Evolutionary conservation across 2,329 filamentous ascomycete genomes (phyloP).

Genomic region (Dothistroma septosporum): DNA sequence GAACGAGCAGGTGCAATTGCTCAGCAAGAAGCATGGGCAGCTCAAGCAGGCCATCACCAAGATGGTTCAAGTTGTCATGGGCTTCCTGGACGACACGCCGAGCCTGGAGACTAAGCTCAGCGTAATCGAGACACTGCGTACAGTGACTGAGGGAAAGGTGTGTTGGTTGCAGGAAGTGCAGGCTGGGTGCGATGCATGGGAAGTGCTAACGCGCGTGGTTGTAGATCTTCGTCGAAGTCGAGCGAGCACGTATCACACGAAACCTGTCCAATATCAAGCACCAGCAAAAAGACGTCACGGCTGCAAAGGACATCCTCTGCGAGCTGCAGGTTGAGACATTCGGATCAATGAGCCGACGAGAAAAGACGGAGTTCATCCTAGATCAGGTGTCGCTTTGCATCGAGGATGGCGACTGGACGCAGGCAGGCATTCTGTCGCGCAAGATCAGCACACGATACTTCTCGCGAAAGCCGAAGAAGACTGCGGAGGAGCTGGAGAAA

Average conservation of each 20-base stretch:
- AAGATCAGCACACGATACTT: slow-evolving; percentile 98
- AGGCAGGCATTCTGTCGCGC: slow-evolving; percentile 85
- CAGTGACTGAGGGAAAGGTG: slow-evolving; percentile 94
- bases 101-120: slow-evolving; percentile 82
- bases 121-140: slow-evolving; percentile 90
- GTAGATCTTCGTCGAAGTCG: slow-evolving; percentile 96
- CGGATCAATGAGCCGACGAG: slow-evolving; percentile 91
- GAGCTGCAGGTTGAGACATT: slow-evolving; percentile 99
- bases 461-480: slow-evolving; percentile 84
- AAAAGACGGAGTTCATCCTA: slow-evolving; percentile 98
- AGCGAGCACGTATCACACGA: slow-evolving; percentile 89
- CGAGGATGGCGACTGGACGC: slow-evolving; percentile 91
- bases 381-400: slow-evolving; percentile 94
- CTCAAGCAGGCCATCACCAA: slow-evolving; percentile 98
- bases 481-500: slow-evolving; percentile 81
- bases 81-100: slow-evolving; percentile 81
- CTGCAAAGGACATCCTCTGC: slow-evolving; percentile 87
- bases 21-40: slow-evolving; percentile 99
- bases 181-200: background rate
- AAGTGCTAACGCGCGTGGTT: slow-evolving; percentile 9
- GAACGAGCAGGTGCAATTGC: slow-evolving; percentile 90
- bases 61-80: slow-evolving; percentile 97
- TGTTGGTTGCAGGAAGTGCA: slow-evolving; percentile 17
- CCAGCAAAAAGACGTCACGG: slow-evolving; percentile 82
- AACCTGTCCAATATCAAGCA: slow-evolving; percentile 98